Evolutionary conservation across 164 flowering plant genomes (phyloP).

Genomic region (Hamamelis virginiana): DNA sequence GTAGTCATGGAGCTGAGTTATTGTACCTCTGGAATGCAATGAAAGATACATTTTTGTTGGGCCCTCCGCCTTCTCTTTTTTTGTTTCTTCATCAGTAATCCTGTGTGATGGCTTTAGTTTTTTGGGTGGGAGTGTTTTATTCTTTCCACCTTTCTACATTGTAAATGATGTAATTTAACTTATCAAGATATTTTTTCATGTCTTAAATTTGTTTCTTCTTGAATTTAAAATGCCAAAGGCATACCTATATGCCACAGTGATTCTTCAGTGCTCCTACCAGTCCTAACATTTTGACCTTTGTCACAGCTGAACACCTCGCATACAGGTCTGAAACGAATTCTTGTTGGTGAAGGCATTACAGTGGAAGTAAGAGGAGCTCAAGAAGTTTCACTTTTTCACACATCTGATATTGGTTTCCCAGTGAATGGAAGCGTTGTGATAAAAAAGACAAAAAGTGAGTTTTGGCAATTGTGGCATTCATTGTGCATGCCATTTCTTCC

Average conservation of each 20-base stretch:
- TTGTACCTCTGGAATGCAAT: too few species aligned
- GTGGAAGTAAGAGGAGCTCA: constrained; percentile 49
- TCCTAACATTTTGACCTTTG: background rate
- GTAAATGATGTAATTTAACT: too few species aligned
- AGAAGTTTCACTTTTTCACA: constrained; percentile 44
- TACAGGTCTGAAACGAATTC: constrained; percentile 51
- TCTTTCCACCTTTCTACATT: too few species aligned
- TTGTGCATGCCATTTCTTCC: constrained; percentile 45
- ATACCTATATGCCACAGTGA: background rate
- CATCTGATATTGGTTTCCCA: constrained; percentile 26
- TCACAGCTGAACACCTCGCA: constrained; percentile 50
- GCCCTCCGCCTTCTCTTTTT: too few species aligned
- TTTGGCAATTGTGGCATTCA: constrained; percentile 32
- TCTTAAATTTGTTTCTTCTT: too few species aligned
- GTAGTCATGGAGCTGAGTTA: too few species aligned
- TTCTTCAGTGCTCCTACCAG: background rate
- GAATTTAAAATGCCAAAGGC: background rate
- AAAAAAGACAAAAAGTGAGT: constrained; percentile 17
- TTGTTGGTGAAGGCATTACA: constrained; percentile 72
- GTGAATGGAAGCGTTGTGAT: constrained; percentile 20
- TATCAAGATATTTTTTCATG: too few species aligned
- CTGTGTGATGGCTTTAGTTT: too few species aligned
- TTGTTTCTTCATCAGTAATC: too few species aligned
- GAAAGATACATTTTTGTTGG: too few species aligned
- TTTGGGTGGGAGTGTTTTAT: too few species aligned